phyloP scores from a whole-genome alignment of 2,329 filamentous ascomycete species.

The Aureobasidium lini region DNA sequence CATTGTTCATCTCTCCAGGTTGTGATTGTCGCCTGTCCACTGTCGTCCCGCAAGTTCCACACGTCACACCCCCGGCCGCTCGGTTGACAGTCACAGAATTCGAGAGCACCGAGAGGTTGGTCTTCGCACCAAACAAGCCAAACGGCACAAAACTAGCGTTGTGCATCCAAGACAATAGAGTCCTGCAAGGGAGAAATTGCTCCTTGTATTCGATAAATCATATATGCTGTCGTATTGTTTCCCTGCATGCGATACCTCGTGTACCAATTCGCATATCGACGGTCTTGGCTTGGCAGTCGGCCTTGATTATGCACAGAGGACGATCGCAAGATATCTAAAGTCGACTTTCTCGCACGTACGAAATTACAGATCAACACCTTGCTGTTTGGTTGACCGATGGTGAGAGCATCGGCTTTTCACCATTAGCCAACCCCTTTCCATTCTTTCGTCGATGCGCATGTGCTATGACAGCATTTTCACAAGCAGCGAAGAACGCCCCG shows the following conservation, averaged over 20 bases:
- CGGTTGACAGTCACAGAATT: not conserved
- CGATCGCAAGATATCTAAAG: slow-evolving; percentile 1
- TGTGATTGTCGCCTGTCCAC: not conserved
- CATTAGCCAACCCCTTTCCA: slow-evolving; percentile 5
- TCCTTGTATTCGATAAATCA: not conserved
- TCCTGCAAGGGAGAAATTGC: not conserved
- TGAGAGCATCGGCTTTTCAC: not conserved
- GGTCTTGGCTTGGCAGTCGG: slow-evolving; percentile 1
- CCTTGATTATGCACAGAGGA: slow-evolving; percentile 2
- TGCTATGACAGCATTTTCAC: not conserved
- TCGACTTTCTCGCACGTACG: not conserved
- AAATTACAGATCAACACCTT: not conserved
- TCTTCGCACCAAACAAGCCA: not conserved
- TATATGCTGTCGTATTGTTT: slow-evolving; percentile 7
- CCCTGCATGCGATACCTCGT: not conserved
- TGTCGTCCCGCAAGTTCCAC: not conserved
- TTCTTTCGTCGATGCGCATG: not conserved
- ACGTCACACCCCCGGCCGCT: not conserved
- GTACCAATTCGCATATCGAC: not conserved
- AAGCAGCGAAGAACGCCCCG: not conserved
- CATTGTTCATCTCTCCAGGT: not conserved
- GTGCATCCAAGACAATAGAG: slow-evolving; percentile 1
- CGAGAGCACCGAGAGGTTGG: not conserved
- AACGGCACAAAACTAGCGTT: not conserved
- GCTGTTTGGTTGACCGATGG: slow-evolving; percentile 4